Evolutionary conservation across 768 basidiomycete genomes (phyloP).

Genomic region (button mushroom (Agaricus bisporus)): DNA sequence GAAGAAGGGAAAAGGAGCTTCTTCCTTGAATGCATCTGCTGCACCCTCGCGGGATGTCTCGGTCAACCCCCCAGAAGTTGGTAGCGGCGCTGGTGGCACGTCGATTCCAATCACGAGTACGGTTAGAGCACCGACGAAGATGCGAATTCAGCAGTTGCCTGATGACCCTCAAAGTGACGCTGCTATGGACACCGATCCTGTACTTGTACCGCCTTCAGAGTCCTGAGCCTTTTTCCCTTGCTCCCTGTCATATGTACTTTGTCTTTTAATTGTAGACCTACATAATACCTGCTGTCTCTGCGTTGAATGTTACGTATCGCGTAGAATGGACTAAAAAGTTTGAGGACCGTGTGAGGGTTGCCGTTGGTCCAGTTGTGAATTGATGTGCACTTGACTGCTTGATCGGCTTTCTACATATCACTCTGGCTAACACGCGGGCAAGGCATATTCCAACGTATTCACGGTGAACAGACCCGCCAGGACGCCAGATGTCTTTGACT

Average conservation of each 20-base stretch:
- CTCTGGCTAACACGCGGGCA: not conserved
- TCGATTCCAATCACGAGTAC: slow-evolving; percentile 23
- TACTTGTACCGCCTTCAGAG: slow-evolving; percentile 8
- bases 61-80: slow-evolving; percentile 25
- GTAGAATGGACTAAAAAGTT: not conserved
- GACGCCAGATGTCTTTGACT: slow-evolving; percentile 1
- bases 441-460: not conserved
- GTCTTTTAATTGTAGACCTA: not conserved
- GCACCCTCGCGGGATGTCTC: slow-evolving; percentile 57
- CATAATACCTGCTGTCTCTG: not conserved
- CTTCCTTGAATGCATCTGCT: slow-evolving; percentile 40
- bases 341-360: slow-evolving; percentile 2
- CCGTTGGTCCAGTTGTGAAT: not conserved
- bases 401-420: not conserved
- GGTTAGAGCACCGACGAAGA: slow-evolving; percentile 54
- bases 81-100: slow-evolving; percentile 16
- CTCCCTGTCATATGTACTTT: not conserved
- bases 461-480: not conserved
- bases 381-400: not conserved
- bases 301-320: not conserved
- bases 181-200: slow-evolving; percentile 23
- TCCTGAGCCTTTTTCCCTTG: not conserved
- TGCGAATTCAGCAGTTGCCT: slow-evolving; percentile 55
- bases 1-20: slow-evolving; percentile 34
- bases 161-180: slow-evolving; percentile 48